Evolutionary conservation across 2,329 filamentous ascomycete species (phyloP), one percentile per base, ranked within the genome.

Genomic region (Hymenoscyphus fructigenus): DNA sequence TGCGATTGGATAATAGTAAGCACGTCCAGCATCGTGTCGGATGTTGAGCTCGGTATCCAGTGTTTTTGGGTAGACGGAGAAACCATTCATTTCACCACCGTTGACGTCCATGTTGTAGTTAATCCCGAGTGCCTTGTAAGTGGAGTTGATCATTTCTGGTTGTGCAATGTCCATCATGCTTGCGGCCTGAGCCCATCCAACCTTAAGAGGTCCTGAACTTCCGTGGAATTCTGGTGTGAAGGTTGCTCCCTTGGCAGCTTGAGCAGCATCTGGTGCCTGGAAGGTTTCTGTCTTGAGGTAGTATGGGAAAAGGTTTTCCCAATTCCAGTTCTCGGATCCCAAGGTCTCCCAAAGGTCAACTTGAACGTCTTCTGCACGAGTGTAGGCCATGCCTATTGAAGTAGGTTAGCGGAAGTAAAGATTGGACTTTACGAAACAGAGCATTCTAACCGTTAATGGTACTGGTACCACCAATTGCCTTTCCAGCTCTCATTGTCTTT

Each of bases 1-100:
- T 26, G 75, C 73, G 3, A 81, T 67, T 0, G 77, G 77, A 64
- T 77, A 78, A 63, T 78, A 78, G 67, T 78, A 83, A 1, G 81
- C 79, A 17, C 76, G 75, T 5, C 78, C 79, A 1, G 80, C 74
- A 61, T 82, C 79, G 65, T 75, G 76, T 2, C 80, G 76, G n/a
- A 76, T 57, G 53, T 80, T 75, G 0, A 66, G 65, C 10, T 73
- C 71, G 3, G 74, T 71, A 58, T 82, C 78, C 2, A 82, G 61
- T 0, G 79, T 81, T 66, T 76, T 72, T 0, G 80, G 80, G 69
- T 74, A 78, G 9, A 78, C 64, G 29, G 68, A 71, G 64, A 78
- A 79, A 0, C 81, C 80, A 2, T 71, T 69, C 53, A 78, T 78
- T 1, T 71, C 64, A 3, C 81, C 81, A 17, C 75, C 67, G 59